phyloP scores from a whole-genome alignment of 495 filamentous ascomycete genomes.

The Daldinia concentrica region DNA sequence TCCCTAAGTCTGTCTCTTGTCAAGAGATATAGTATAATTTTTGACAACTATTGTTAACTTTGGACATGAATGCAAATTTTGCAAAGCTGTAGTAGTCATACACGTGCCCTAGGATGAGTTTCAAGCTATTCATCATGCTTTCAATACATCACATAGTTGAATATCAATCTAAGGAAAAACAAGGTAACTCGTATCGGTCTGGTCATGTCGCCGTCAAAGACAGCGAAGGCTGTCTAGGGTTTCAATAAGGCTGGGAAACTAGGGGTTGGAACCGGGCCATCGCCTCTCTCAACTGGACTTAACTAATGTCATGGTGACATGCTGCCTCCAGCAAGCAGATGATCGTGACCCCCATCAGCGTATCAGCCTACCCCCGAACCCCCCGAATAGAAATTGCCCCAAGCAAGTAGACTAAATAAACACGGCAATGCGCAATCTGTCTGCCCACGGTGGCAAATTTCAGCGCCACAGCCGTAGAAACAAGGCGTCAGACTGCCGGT shows the following conservation, averaged over 20 bases:
- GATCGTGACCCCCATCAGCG: not conserved
- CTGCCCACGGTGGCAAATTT: conserved; percentile 37
- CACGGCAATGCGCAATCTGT: conserved; percentile 14
- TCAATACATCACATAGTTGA: not conserved
- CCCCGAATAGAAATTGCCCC: not conserved
- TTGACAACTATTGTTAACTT: not conserved
- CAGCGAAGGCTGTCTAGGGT: not conserved
- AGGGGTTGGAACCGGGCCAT: not conserved
- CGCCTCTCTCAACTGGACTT: not conserved
- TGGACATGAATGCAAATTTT: not conserved
- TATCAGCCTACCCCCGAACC: not conserved
- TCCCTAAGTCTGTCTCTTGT: too few relatives aligned
- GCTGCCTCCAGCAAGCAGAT: conserved; percentile 3
- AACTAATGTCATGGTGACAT: not conserved
- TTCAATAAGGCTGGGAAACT: conserved; percentile 6
- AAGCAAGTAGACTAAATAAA: not conserved
- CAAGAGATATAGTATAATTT: too few relatives aligned
- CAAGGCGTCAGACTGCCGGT: conserved; percentile 13
- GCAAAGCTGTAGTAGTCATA: too few relatives aligned
- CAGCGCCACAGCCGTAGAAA: conserved; percentile 20
- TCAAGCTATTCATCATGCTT: not conserved
- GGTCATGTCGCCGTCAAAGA: not conserved
- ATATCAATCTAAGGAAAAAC: not conserved
- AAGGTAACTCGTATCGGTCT: not conserved
- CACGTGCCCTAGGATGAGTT: not conserved